These are phyloP conservation scores for Globisporangium heterothallicum DNA, from an alignment of 352 stramenopile species.

Conservation along the genomic window DNA sequence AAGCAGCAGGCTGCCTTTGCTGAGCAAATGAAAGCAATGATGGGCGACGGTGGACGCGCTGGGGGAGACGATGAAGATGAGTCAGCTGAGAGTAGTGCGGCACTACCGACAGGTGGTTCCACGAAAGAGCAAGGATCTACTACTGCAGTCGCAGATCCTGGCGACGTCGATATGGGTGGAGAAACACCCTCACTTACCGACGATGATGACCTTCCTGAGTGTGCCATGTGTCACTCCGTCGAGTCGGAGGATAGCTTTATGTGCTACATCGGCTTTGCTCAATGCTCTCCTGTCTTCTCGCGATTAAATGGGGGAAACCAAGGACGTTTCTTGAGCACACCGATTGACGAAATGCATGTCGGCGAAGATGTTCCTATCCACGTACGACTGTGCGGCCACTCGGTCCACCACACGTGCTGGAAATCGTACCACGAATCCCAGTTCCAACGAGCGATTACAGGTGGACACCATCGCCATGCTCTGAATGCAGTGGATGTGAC, in stretches of 20 bases:
- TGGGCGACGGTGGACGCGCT: slow-evolving; percentile 35
- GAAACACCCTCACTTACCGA: slow-evolving; percentile 8
- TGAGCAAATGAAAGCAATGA: slow-evolving; percentile 67
- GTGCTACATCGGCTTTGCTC: slow-evolving; percentile 83
- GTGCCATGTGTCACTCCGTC: slow-evolving; percentile 83
- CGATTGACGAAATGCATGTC: slow-evolving; percentile 84
- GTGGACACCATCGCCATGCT: slow-evolving; percentile 89
- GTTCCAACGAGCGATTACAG: slow-evolving; percentile 90
- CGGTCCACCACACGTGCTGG: slow-evolving; percentile 93
- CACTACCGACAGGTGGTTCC: not conserved
- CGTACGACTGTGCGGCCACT: slow-evolving; percentile 90
- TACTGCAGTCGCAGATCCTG: slow-evolving; percentile 17
- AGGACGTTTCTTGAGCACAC: slow-evolving; percentile 53
- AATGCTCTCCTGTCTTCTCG: slow-evolving; percentile 72
- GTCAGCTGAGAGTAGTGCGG: slow-evolving; percentile 4
- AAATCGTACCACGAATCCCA: slow-evolving; percentile 93
- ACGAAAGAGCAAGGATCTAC: not conserved
- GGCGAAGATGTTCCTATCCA: slow-evolving; percentile 78
- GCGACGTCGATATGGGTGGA: slow-evolving; percentile 46
- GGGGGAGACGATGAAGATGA: slow-evolving; percentile 39
- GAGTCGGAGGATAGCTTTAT: slow-evolving; percentile 77
- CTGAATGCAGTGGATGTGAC: slow-evolving; percentile 94
- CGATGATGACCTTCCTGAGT: slow-evolving; percentile 40
- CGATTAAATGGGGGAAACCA: slow-evolving; percentile 56
- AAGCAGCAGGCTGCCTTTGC: slow-evolving; percentile 77